Conservation (phyloP, 2,329 filamentous ascomycete genomes). For the Myriosclerotinia duriaeana region DNA sequence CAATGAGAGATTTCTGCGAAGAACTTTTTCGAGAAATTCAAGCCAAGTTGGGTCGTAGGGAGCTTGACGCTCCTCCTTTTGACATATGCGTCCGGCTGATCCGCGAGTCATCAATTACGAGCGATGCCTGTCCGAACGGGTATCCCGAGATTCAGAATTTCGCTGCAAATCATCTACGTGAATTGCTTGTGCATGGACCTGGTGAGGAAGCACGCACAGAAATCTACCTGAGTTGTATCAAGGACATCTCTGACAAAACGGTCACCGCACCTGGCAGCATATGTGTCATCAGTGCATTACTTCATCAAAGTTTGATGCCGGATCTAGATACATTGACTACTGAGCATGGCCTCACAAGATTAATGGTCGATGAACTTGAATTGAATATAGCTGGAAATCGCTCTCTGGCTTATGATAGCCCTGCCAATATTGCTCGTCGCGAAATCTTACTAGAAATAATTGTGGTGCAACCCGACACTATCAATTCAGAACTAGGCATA, state of each 20-base stretch:
- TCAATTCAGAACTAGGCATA: constrained; percentile 61
- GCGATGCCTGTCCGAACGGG: constrained; percentile 54
- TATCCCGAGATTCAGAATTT: constrained; percentile 63
- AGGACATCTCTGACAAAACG: constrained; percentile 64
- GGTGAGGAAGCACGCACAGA: constrained; percentile 55
- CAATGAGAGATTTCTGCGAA: constrained; percentile 63
- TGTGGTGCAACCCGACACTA: constrained; percentile 57
- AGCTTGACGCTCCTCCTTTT: constrained; percentile 50
- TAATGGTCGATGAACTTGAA: constrained; percentile 66
- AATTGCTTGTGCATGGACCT: constrained; percentile 58
- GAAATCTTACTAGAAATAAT: constrained; percentile 61
- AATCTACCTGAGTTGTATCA: constrained; percentile 66
- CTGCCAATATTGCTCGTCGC: constrained; percentile 53
- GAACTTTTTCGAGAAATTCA: constrained; percentile 48
- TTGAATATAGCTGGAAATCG: constrained; percentile 39
- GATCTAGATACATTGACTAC: constrained; percentile 59
- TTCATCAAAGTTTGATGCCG: constrained; percentile 47
- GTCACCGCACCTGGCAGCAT: constrained; percentile 70
- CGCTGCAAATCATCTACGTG: constrained; percentile 59
- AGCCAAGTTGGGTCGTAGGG: constrained; percentile 46
- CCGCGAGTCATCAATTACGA: constrained; percentile 64
- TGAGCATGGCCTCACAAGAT: constrained; percentile 59
- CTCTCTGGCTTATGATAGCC: constrained; percentile 42
- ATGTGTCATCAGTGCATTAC: constrained; percentile 57
- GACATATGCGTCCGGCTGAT: constrained; percentile 65